phyloP scores from a whole-genome alignment of 2,329 filamentous ascomycete species.

The Trichoderma breve region DNA sequence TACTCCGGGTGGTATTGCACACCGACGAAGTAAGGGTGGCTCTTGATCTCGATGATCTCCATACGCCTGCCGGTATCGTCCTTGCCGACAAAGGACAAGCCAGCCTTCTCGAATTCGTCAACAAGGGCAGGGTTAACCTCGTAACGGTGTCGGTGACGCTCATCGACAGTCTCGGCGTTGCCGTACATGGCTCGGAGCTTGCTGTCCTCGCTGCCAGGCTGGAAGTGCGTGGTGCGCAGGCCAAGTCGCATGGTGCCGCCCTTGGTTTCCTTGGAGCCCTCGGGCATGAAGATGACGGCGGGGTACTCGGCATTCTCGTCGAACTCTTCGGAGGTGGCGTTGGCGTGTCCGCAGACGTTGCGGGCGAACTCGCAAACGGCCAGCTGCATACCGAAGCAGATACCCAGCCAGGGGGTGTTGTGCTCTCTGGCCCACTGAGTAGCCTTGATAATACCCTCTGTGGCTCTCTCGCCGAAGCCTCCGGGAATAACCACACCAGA shows the following conservation, averaged over 20 bases:
- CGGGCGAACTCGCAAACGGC: slow-evolving; percentile 88
- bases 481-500: slow-evolving; percentile 50
- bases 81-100: slow-evolving; percentile 74
- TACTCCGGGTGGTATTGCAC: slow-evolving; percentile 90
- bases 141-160: slow-evolving; percentile 86
- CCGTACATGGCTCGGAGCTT: slow-evolving; percentile 75
- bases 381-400: slow-evolving; percentile 90
- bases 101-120: slow-evolving; percentile 63
- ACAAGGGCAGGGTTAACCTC: slow-evolving; percentile 84
- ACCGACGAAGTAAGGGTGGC: slow-evolving; percentile 77
- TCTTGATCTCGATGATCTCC: slow-evolving; percentile 78
- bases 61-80: slow-evolving; percentile 76
- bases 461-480: slow-evolving; percentile 79
- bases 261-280: slow-evolving; percentile 47
- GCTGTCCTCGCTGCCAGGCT: slow-evolving; percentile 72
- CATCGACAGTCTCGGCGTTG: slow-evolving; percentile 52
- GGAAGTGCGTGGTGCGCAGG: slow-evolving; percentile 71
- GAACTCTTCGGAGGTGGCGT: slow-evolving; percentile 58
- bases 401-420: slow-evolving; percentile 78
- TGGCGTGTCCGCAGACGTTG: slow-evolving; percentile 63
- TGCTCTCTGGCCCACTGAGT: slow-evolving; percentile 85
- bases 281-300: slow-evolving; percentile 90
- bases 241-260: slow-evolving; percentile 88
- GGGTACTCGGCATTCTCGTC: slow-evolving; percentile 56
- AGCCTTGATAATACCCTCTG: slow-evolving; percentile 84